A percentile compares a stretch with the other conserved stretches of the same genome.
These are phyloP conservation scores for Myriosclerotinia duriaeana DNA, from an alignment of 2,329 filamentous ascomycete species.

Conservation along the genomic window DNA sequence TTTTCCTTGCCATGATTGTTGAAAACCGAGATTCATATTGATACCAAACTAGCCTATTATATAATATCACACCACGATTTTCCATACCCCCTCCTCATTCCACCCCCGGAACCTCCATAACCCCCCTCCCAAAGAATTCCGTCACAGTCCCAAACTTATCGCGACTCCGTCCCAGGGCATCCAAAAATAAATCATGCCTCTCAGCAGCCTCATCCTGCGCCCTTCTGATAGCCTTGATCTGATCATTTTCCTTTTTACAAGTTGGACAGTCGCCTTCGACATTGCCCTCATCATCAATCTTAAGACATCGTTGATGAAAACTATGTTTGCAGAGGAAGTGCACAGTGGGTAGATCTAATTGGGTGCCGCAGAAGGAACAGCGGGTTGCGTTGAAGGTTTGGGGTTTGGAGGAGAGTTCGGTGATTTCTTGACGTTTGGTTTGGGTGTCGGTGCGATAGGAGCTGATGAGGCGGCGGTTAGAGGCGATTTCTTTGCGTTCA, in stretches of 20 bases:
- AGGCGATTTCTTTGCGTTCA: slow-evolving; percentile 79
- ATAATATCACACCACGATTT: too few relatives aligned
- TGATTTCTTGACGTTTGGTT: slow-evolving; percentile 74
- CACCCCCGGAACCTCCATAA: slow-evolving; percentile 61
- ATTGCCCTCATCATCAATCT: slow-evolving; percentile 49
- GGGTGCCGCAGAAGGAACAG: slow-evolving; percentile 72
- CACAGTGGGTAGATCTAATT: slow-evolving; percentile 82
- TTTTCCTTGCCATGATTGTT: background rate
- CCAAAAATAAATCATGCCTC: slow-evolving; percentile 84
- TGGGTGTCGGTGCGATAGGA: slow-evolving; percentile 84
- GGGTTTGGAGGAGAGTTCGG: slow-evolving; percentile 74
- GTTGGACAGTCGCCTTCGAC: slow-evolving; percentile 77
- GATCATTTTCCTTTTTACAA: slow-evolving; percentile 80
- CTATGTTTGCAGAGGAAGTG: slow-evolving; percentile 97
- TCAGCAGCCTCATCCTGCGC: slow-evolving; percentile 84
- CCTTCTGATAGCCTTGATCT: slow-evolving; percentile 80
- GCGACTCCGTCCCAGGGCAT: slow-evolving; percentile 72
- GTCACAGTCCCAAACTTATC: slow-evolving; percentile 89
- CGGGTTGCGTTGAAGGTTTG: slow-evolving; percentile 87
- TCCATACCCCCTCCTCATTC: background rate
- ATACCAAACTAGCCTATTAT: slow-evolving; percentile 1
- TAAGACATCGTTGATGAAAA: slow-evolving; percentile 87
- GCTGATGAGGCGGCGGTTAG: slow-evolving; percentile 76
- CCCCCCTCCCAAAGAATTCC: slow-evolving; percentile 91
- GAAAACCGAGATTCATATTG: background rate